Conservation (phyloP, 2,329 filamentous ascomycete genomes). For the Trichoderma breve region DNA sequence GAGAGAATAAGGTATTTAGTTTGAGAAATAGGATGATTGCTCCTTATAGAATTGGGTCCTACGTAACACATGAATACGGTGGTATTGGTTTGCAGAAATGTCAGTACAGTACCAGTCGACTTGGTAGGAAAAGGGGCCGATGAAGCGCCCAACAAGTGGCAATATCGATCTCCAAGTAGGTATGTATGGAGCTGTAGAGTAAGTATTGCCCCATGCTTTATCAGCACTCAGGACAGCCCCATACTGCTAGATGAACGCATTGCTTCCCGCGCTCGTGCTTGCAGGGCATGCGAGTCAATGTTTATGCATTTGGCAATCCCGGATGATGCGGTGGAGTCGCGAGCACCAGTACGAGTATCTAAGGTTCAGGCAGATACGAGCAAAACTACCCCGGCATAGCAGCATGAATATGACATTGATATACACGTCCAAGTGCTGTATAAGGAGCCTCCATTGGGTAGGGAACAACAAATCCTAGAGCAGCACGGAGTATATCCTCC, state of each 20-base stretch:
- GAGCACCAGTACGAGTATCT: background rate
- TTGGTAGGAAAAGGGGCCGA: background rate
- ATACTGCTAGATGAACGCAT: background rate
- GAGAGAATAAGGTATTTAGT: background rate
- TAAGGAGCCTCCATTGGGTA: background rate
- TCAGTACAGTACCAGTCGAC: background rate
- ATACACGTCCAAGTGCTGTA: background rate
- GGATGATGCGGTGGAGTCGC: background rate
- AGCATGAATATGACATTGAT: background rate
- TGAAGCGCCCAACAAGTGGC: background rate
- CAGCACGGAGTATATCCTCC: background rate
- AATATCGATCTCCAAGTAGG: background rate
- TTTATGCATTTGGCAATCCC: conserved; percentile 1
- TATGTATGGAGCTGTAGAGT: background rate
- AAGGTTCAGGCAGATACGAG: background rate
- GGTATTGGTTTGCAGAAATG: background rate
- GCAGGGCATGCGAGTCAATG: conserved; percentile 11
- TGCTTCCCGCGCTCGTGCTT: conserved; percentile 10
- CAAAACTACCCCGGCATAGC: background rate
- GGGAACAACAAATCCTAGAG: background rate
- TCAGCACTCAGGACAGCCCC: background rate
- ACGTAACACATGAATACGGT: background rate
- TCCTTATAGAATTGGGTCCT: background rate
- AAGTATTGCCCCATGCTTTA: background rate
- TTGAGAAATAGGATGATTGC: background rate